Evolutionary conservation across 2,329 filamentous ascomycete species (phyloP).

Genomic region (Sphaerulina vaccinii): DNA sequence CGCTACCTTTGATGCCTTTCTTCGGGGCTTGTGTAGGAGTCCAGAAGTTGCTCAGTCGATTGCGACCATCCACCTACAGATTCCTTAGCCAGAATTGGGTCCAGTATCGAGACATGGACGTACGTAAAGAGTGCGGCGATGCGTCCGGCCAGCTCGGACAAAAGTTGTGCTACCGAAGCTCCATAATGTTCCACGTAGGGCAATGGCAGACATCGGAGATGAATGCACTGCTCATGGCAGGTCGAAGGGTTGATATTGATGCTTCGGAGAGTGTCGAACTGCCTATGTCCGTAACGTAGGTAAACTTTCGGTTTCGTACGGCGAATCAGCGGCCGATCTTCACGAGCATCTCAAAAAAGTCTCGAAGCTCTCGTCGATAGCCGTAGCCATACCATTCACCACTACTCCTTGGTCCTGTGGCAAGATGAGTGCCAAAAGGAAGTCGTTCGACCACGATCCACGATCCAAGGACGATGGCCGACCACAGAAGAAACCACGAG

Average conservation of each 20-base stretch:
- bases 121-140: slow-evolving; percentile 18
- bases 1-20: slow-evolving; percentile 50
- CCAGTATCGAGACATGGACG: slow-evolving; percentile 1
- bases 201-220: background rate
- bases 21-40: slow-evolving; percentile 56
- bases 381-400: background rate
- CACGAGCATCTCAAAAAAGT: slow-evolving; percentile 9
- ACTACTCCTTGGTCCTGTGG: background rate
- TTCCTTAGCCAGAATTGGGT: slow-evolving; percentile 6
- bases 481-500: slow-evolving; percentile 33
- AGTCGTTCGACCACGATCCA: slow-evolving; percentile 31
- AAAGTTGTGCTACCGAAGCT: background rate
- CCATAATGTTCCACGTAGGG: slow-evolving; percentile 5
- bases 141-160: background rate
- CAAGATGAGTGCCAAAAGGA: slow-evolving; percentile 40
- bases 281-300: background rate
- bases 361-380: background rate
- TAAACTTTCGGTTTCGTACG: background rate
- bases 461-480: slow-evolving; percentile 14
- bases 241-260: background rate
- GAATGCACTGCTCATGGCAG: background rate
- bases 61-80: slow-evolving; percentile 55
- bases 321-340: background rate
- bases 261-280: background rate
- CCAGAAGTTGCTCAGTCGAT: slow-evolving; percentile 74